Evolutionary conservation across 1,284 basidiomycete genomes (phyloP).

Genomic region (Boletellus dicymbophilus): DNA sequence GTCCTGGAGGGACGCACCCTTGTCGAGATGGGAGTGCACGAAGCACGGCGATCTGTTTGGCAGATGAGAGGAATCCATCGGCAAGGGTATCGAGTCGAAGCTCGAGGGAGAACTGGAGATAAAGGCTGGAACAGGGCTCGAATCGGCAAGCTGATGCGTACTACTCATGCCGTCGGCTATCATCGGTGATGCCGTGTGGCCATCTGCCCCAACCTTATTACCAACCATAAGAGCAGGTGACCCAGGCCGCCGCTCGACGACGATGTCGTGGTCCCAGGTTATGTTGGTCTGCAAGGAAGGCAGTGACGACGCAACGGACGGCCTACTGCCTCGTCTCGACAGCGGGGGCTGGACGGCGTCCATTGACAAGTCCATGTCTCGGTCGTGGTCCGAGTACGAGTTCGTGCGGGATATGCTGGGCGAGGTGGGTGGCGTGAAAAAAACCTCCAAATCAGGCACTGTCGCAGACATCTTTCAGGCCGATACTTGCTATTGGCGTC

Average conservation of each 20-base stretch:
- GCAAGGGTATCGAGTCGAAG: constrained; percentile 32
- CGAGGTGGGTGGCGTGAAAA: constrained; percentile 65
- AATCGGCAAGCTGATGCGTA: constrained; percentile 17
- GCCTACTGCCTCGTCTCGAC: constrained; percentile 50
- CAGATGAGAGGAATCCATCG: constrained; percentile 29
- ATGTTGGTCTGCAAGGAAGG: constrained; percentile 48
- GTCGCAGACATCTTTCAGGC: constrained; percentile 20
- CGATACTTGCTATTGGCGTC: constrained; percentile 7
- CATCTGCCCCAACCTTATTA: constrained; percentile 19
- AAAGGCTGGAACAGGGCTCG: constrained; percentile 18
- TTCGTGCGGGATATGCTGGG: constrained; percentile 36
- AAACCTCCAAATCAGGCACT: constrained; percentile 43
- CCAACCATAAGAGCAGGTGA: constrained; percentile 24
- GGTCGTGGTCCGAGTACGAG: constrained; percentile 25
- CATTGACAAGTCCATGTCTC: constrained; percentile 10
- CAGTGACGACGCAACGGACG: constrained; percentile 21
- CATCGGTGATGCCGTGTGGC: constrained; percentile 23
- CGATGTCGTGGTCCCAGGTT: constrained; percentile 48
- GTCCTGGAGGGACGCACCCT: constrained; percentile 70
- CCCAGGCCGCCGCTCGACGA: constrained; percentile 39
- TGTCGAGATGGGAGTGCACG: constrained; percentile 83
- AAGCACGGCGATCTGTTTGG: constrained; percentile 79
- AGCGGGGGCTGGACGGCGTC: constrained; percentile 43
- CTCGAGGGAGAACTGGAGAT: constrained; percentile 33
- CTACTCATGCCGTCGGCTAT: constrained; percentile 27